Evolutionary conservation across 805 yeast genomes (phyloP).

Genomic region (Wickerhamomyces alni): DNA sequence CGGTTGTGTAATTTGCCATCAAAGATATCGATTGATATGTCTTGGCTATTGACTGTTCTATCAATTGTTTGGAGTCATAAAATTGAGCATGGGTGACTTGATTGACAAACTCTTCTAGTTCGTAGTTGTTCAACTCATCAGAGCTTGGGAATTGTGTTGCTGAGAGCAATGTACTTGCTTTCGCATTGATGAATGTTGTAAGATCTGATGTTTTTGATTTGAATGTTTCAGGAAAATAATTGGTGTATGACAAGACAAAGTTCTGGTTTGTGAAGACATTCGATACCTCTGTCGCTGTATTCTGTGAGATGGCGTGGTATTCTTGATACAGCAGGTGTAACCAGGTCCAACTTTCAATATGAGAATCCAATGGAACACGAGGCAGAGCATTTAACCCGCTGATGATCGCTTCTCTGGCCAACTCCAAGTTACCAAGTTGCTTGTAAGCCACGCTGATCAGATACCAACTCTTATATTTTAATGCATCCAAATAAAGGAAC

Average conservation of each 20-base stretch:
- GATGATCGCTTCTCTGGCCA: conserved; percentile 3
- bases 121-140: conserved; percentile 24
- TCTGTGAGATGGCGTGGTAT: conserved; percentile 1
- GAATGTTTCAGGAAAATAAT: neutral
- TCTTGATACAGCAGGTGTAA: conserved; percentile 9
- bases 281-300: conserved; percentile 4
- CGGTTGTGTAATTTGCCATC: conserved; percentile 29
- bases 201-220: conserved; percentile 3
- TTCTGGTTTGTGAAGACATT: conserved; percentile 9
- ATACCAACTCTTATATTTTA: conserved; percentile 2
- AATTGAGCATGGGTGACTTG: conserved; percentile 11
- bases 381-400: conserved; percentile 10
- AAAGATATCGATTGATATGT: conserved; percentile 40
- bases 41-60: conserved; percentile 31
- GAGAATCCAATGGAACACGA: conserved; percentile 12
- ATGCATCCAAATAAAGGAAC: neutral
- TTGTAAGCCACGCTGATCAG: neutral
- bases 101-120: conserved; percentile 29
- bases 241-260: conserved; percentile 12
- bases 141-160: conserved; percentile 40
- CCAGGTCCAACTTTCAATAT: conserved; percentile 19
- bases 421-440: neutral
- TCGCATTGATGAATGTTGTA: conserved; percentile 6
- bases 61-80: conserved; percentile 6
- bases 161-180: conserved; percentile 15